phyloP scores from a whole-genome alignment of 2,329 filamentous ascomycete species.

The Chaetomiaceae sp. region DNA sequence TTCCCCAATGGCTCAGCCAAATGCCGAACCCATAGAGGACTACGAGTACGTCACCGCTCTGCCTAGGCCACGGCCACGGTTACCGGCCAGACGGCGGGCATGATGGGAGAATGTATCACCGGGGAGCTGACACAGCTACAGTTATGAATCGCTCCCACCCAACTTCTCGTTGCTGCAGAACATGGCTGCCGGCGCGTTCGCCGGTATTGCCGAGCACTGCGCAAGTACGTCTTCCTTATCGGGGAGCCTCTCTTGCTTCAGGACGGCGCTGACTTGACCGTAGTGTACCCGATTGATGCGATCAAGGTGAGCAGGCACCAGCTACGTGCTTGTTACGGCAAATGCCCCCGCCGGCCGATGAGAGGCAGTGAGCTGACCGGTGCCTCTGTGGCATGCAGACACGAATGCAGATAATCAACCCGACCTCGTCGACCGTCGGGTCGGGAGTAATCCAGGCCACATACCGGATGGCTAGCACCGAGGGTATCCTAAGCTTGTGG shows the following conservation, averaged over 20 bases:
- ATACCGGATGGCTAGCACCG: constrained; percentile 82
- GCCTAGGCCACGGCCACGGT: not conserved
- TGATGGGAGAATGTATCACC: not conserved
- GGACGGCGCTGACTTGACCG: constrained; percentile 8
- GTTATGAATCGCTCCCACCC: constrained; percentile 88
- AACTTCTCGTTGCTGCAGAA: constrained; percentile 94
- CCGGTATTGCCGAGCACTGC: constrained; percentile 69
- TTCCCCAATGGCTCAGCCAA: constrained; percentile 63
- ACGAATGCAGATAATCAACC: constrained; percentile 94
- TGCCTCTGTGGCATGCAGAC: constrained; percentile 55
- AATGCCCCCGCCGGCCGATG: not conserved
- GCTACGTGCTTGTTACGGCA: not conserved
- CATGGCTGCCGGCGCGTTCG: constrained; percentile 94
- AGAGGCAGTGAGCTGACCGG: constrained; percentile 19
- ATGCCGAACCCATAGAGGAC: constrained; percentile 58
- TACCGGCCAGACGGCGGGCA: not conserved
- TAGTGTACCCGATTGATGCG: constrained; percentile 95
- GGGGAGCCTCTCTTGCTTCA: constrained; percentile 42
- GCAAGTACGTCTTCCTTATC: constrained; percentile 20
- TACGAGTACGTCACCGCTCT: constrained; percentile 53
- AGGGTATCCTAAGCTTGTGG: constrained; percentile 91
- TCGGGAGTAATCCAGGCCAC: constrained; percentile 88
- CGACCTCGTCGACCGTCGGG: constrained; percentile 74
- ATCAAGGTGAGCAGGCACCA: constrained; percentile 67
- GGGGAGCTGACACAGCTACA: constrained; percentile 31